A percentile compares a stretch with the other conserved stretches of the same genome.
Evolutionary conservation across 2,329 filamentous ascomycete genomes (phyloP).

Genomic region (Neonectria punicea): DNA sequence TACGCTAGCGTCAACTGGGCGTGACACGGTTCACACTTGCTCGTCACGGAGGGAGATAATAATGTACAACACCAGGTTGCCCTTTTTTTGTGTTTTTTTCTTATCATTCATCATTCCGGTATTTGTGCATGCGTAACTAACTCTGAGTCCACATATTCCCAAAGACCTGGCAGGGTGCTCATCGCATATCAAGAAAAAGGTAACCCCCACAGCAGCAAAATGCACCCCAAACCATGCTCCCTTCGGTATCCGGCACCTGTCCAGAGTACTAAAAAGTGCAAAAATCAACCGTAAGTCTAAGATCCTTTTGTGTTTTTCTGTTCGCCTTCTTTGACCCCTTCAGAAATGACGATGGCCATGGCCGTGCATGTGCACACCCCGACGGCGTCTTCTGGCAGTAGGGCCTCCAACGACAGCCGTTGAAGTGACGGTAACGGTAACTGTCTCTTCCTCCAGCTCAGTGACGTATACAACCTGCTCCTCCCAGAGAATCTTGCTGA

Average conservation of each 20-base stretch:
- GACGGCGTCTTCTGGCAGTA: constrained; percentile 40
- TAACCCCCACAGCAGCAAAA: constrained; percentile 46
- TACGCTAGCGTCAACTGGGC: not conserved
- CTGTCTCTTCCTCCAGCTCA: constrained; percentile 52
- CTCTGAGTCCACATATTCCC: constrained; percentile 48
- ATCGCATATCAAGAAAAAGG: constrained; percentile 48
- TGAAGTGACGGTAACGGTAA: constrained; percentile 53
- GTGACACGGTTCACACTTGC: constrained; percentile 8
- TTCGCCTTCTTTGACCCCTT: constrained; percentile 27
- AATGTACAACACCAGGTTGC: constrained; percentile 30
- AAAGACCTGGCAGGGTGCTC: constrained; percentile 45
- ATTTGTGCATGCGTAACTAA: constrained; percentile 44
- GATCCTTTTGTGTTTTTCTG: constrained; percentile 27
- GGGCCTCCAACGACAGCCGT: constrained; percentile 37
- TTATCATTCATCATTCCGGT: constrained; percentile 45
- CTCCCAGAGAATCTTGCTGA: constrained; percentile 68
- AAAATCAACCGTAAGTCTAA: constrained; percentile 31
- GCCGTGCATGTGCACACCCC: constrained; percentile 50
- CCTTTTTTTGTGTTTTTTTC: constrained; percentile 21
- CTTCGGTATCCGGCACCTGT: constrained; percentile 50
- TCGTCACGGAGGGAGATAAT: constrained; percentile 27
- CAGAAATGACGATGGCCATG: constrained; percentile 45
- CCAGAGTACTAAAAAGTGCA: constrained; percentile 44
- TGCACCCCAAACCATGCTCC: constrained; percentile 48
- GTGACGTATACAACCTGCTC: constrained; percentile 66